These are phyloP conservation scores for Pseudozyma hubeiensis DNA, from an alignment of 1,284 basidiomycete species.

Conservation along the genomic window DNA sequence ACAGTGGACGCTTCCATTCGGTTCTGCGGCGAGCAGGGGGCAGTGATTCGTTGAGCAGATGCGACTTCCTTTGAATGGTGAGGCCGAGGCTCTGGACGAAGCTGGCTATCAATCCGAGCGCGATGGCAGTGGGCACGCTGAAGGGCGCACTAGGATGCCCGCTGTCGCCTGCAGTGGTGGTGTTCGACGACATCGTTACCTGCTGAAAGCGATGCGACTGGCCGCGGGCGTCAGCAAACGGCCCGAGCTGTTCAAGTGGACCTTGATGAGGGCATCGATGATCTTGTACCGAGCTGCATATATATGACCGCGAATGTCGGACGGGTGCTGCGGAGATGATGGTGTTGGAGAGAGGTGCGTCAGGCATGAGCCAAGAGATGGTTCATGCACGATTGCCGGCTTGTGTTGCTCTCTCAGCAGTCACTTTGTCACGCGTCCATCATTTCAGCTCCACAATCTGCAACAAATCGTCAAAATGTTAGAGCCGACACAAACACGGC, in stretches of 20 bases:
- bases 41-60: conserved; percentile 83
- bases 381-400: neutral
- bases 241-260: conserved; percentile 10
- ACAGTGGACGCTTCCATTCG: conserved; percentile 64
- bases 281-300: too few species aligned
- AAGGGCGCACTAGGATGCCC: conserved; percentile 29
- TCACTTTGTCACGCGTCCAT: neutral
- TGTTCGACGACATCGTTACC: conserved; percentile 19
- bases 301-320: too few species aligned
- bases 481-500: too few species aligned
- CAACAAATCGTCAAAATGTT: too few species aligned
- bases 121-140: conserved; percentile 58
- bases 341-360: neutral
- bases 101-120: conserved; percentile 84
- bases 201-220: neutral
- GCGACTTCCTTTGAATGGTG: conserved; percentile 93
- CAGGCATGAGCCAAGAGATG: neutral
- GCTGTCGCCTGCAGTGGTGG: neutral
- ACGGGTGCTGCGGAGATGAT: neutral
- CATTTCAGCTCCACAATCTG: conserved; percentile 1
- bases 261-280: conserved; percentile 2
- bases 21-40: conserved; percentile 71
- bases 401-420: conserved; percentile 1
- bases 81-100: conserved; percentile 89
- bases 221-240: conserved; percentile 5